Evolutionary conservation across 257 asterid species (phyloP).

Genomic region (Salvia splendens): DNA sequence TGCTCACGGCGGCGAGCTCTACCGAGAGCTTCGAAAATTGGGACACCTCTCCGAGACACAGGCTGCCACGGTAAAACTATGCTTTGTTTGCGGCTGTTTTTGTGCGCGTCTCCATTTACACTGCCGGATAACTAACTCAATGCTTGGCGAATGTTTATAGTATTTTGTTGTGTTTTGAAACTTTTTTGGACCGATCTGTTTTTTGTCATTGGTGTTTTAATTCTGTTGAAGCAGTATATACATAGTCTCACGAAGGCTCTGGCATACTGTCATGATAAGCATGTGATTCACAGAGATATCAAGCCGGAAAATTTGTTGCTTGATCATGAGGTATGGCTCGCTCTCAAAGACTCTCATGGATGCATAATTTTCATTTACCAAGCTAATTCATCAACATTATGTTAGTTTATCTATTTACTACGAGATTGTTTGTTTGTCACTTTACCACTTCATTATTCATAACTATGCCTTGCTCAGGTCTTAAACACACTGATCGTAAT

Average conservation of each 20-base stretch:
- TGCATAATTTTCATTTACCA: not conserved
- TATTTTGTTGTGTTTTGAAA: not conserved
- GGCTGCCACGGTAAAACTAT: slow-evolving; percentile 71
- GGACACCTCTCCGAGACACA: slow-evolving; percentile 64
- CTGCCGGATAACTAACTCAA: not conserved
- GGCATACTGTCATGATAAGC: slow-evolving; percentile 86
- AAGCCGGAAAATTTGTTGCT: slow-evolving; percentile 94
- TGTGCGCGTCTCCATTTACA: not conserved
- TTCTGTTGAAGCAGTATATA: slow-evolving; percentile 52
- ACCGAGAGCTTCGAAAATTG: slow-evolving; percentile 59
- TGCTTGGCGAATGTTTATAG: not conserved
- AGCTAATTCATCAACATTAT: slow-evolving; percentile 11
- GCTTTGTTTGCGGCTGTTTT: not conserved
- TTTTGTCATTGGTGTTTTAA: slow-evolving; percentile 17
- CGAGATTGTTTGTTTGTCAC: not conserved
- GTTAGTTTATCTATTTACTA: not conserved
- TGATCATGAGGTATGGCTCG: slow-evolving; percentile 81
- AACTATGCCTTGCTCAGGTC: slow-evolving; percentile 7
- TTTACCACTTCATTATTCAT: not conserved
- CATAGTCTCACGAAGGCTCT: slow-evolving; percentile 86
- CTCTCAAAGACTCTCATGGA: not conserved
- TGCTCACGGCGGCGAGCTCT: slow-evolving; percentile 89
- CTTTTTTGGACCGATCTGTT: not conserved
- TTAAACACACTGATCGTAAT: not conserved
- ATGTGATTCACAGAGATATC: slow-evolving; percentile 97